Evolutionary conservation across 2,329 filamentous ascomycete genomes (phyloP).

Genomic region (Penicillium concentricum): DNA sequence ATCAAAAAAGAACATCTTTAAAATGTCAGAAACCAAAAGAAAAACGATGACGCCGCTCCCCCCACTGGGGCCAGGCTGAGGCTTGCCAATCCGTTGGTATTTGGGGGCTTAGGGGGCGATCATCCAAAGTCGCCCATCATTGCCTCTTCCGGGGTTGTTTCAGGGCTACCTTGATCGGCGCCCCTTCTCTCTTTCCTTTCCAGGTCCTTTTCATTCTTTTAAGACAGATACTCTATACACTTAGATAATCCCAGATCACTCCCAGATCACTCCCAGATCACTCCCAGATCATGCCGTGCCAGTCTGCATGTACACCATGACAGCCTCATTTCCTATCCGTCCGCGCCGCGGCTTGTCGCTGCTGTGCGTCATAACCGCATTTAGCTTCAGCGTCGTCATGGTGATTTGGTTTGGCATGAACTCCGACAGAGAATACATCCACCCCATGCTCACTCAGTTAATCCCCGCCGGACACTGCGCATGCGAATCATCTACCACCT

Average conservation of each 20-base stretch:
- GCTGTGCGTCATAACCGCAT: slow-evolving; percentile 21
- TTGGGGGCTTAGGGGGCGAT: background rate
- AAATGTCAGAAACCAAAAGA: background rate
- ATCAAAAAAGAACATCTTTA: background rate
- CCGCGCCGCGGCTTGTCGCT: slow-evolving; percentile 23
- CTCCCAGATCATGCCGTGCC: slow-evolving; percentile 1
- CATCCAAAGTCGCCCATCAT: background rate
- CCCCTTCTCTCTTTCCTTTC: background rate
- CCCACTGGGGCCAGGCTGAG: background rate
- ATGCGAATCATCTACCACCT: slow-evolving; percentile 39
- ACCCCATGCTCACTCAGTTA: slow-evolving; percentile 38
- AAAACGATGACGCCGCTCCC: background rate
- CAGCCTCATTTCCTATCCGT: slow-evolving; percentile 20
- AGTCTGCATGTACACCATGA: slow-evolving; percentile 16
- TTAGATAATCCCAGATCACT: no score
- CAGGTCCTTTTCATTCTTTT: background rate
- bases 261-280: no score
- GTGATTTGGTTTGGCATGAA: slow-evolving; percentile 38
- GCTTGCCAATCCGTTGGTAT: background rate
- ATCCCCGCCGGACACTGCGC: slow-evolving; percentile 42
- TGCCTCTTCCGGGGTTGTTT: background rate
- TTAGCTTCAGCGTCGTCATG: slow-evolving; percentile 20
- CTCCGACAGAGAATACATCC: slow-evolving; percentile 37
- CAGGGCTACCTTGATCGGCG: background rate
- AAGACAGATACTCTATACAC: no score